Percentiles rank a stretch among this genome's conserved stretches.
phyloP scores from a whole-genome alignment of 228 moss, liverwort and hornwort species.

The Sphagnum magellanicum region DNA sequence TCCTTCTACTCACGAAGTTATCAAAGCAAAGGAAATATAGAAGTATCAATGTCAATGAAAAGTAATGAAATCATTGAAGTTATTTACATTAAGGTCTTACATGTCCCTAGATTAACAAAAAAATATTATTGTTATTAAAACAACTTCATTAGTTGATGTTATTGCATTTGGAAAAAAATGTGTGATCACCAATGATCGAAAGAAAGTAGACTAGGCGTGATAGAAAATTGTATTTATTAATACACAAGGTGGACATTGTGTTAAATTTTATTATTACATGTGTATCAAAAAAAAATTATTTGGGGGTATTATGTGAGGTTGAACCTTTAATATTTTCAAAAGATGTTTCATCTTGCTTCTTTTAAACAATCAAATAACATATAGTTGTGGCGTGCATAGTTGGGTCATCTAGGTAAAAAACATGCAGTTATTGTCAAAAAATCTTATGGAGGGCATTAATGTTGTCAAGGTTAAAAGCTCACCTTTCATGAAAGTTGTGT shows the following conservation, averaged over 20 bases:
- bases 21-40: neutral
- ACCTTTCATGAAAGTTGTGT: neutral
- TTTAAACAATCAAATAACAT: neutral
- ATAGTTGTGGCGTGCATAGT: neutral
- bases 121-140: neutral
- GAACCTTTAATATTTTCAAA: neutral
- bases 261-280: neutral
- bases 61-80: neutral
- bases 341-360: neutral
- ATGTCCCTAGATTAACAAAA: neutral
- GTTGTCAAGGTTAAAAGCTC: neutral
- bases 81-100: neutral
- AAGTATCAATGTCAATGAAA: neutral
- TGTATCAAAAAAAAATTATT: neutral
- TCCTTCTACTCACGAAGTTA: neutral
- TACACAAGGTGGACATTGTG: too few species aligned
- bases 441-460: neutral
- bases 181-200: neutral
- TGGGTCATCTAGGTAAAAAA: neutral
- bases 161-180: neutral
- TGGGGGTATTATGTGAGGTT: neutral
- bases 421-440: neutral
- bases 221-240: too few species aligned
- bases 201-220: neutral
- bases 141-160: neutral